Evolutionary conservation across 371 early-diverging fungal species (phyloP).

Genomic region (Mucor circinelloides): DNA sequence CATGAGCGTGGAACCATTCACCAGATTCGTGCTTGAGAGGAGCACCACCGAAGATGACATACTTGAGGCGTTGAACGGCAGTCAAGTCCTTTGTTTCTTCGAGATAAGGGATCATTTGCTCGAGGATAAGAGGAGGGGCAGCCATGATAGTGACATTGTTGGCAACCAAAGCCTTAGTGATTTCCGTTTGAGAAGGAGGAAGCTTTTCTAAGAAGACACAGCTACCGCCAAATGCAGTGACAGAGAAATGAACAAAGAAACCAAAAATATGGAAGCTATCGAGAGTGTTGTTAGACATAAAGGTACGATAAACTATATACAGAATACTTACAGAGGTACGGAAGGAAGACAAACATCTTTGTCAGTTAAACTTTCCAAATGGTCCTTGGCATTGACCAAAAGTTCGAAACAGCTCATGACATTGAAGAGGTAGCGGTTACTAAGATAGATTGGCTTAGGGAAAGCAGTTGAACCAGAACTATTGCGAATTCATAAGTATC

Average conservation of each 20-base stretch:
- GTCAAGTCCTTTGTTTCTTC: conserved; percentile 13
- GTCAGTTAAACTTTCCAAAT: not conserved
- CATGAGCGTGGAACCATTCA: conserved; percentile 11
- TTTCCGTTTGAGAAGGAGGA: conserved; percentile 17
- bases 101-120: conserved; percentile 19
- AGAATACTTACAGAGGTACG: conserved; percentile 20
- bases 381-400: not conserved
- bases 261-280: conserved; percentile 27
- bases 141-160: conserved; percentile 9
- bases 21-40: conserved; percentile 49
- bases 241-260: not conserved
- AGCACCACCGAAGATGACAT: conserved; percentile 81
- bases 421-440: conserved; percentile 16
- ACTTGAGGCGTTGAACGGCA: conserved; percentile 16
- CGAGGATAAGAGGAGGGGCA: conserved; percentile 15
- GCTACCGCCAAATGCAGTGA: conserved; percentile 10
- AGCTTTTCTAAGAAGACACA: conserved; percentile 14
- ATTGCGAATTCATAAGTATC: not conserved
- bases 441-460: conserved; percentile 25
- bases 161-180: not conserved
- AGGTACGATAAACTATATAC: not conserved
- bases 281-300: not conserved
- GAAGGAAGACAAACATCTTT: conserved; percentile 8
- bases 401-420: not conserved
- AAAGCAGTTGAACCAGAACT: conserved; percentile 25